Evolutionary conservation across 2,329 filamentous ascomycete genomes (phyloP).

Genomic region (Xylariaceae sp.): DNA sequence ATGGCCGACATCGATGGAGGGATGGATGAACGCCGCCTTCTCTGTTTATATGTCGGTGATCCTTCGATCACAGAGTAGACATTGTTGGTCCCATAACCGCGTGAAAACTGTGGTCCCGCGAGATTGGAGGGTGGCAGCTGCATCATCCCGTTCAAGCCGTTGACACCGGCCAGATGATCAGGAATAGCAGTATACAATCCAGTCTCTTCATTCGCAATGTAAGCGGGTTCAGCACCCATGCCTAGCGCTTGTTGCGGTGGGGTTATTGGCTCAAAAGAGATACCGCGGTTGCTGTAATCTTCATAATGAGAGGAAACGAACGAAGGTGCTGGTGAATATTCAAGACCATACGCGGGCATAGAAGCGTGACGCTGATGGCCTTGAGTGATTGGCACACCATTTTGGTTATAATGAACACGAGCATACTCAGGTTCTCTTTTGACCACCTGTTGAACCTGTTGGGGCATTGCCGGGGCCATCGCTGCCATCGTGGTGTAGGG

Average conservation of each 20-base stretch:
- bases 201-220: constrained; percentile 98
- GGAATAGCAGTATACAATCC: constrained; percentile 94
- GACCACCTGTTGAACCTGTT: constrained; percentile 67
- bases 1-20: constrained; percentile 76
- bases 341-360: constrained; percentile 94
- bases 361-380: constrained; percentile 92
- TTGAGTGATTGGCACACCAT: constrained; percentile 82
- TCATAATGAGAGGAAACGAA: constrained; percentile 99
- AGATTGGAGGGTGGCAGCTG: constrained; percentile 87
- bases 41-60: constrained; percentile 98
- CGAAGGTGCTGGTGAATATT: constrained; percentile 96
- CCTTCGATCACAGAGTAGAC: constrained; percentile 97
- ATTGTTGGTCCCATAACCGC: constrained; percentile 74
- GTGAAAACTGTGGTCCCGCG: constrained; percentile 78
- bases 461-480: constrained; percentile 72
- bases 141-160: constrained; percentile 85
- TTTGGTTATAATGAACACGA: constrained; percentile 88
- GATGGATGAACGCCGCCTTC: constrained; percentile 90
- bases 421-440: constrained; percentile 89
- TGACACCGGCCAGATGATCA: constrained; percentile 76
- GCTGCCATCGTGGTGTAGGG: constrained; percentile 71
- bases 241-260: constrained; percentile 88
- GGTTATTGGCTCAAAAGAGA: constrained; percentile 96
- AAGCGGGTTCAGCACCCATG: constrained; percentile 86
- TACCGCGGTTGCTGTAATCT: constrained; percentile 93